phyloP scores from a whole-genome alignment of 2,329 filamentous ascomycete genomes.

The Leptographium flavum region DNA sequence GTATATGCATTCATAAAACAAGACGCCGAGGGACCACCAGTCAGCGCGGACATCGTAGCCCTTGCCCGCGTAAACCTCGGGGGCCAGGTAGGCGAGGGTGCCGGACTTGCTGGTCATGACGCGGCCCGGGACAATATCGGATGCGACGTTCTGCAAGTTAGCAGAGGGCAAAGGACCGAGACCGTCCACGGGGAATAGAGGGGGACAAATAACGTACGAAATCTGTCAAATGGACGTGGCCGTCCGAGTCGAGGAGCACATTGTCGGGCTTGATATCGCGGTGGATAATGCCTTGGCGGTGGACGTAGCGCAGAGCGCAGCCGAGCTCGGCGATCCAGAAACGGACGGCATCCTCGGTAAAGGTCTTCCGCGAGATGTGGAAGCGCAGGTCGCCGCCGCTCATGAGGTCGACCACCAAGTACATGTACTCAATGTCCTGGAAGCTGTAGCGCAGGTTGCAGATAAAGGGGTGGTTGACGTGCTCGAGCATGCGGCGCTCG shows the following conservation, averaged over 20 bases:
- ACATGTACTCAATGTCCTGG: conserved; percentile 98
- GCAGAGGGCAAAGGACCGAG: not conserved
- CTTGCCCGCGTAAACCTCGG: conserved; percentile 82
- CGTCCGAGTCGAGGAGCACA: conserved; percentile 72
- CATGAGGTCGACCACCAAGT: conserved; percentile 96
- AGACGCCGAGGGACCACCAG: conserved; percentile 95
- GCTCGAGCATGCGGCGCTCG: conserved; percentile 93
- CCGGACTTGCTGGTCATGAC: conserved; percentile 89
- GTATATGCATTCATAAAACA: conserved; percentile 99
- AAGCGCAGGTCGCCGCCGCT: conserved; percentile 92
- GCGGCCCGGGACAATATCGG: conserved; percentile 73
- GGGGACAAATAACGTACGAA: conserved; percentile 54
- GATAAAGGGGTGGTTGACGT: conserved; percentile 93
- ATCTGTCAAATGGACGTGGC: conserved; percentile 93
- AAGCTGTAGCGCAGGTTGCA: conserved; percentile 98
- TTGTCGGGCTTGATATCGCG: conserved; percentile 89
- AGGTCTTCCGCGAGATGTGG: conserved; percentile 94
- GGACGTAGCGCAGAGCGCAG: conserved; percentile 79
- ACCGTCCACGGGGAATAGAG: conserved; percentile 6
- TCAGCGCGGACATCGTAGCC: conserved; percentile 86
- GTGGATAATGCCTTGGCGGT: conserved; percentile 77
- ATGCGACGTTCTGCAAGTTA: conserved; percentile 73
- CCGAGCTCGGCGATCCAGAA: conserved; percentile 96
- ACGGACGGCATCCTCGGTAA: conserved; percentile 89
- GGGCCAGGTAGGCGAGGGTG: conserved; percentile 86